Evolutionary conservation across 768 basidiomycete genomes (phyloP).

Genomic region (Symmetrospora coprosmae): DNA sequence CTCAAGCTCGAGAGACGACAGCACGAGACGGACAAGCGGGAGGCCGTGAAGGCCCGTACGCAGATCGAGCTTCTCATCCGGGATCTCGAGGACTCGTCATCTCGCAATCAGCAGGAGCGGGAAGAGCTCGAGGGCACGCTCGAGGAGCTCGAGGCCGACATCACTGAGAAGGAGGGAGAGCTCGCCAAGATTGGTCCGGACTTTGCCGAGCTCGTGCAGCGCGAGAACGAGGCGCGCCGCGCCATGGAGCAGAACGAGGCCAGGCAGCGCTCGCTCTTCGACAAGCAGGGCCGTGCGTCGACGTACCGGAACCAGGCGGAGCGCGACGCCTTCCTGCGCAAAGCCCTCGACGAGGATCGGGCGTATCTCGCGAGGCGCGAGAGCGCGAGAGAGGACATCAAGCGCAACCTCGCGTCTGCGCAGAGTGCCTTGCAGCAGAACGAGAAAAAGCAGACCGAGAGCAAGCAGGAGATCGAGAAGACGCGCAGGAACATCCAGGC

Average conservation of each 20-base stretch:
- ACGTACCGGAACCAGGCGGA: slow-evolving; percentile 71
- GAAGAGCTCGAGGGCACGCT: slow-evolving; percentile 56
- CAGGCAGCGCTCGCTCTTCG: slow-evolving; percentile 57
- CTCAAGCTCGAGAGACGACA: slow-evolving; percentile 57
- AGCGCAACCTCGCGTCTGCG: slow-evolving; percentile 33
- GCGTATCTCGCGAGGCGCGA: slow-evolving; percentile 47
- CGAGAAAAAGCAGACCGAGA: slow-evolving; percentile 42
- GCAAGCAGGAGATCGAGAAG: slow-evolving; percentile 46
- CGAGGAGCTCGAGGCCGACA: slow-evolving; percentile 46
- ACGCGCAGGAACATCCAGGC: slow-evolving; percentile 48
- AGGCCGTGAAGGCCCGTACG: slow-evolving; percentile 67
- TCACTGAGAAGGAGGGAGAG: slow-evolving; percentile 50
- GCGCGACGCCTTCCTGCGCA: slow-evolving; percentile 65
- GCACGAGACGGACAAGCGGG: slow-evolving; percentile 66
- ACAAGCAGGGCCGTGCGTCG: slow-evolving; percentile 75
- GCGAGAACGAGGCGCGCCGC: slow-evolving; percentile 42
- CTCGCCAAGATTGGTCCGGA: slow-evolving; percentile 55
- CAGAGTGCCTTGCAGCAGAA: slow-evolving; percentile 42
- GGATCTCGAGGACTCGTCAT: slow-evolving; percentile 56
- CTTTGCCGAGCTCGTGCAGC: slow-evolving; percentile 49
- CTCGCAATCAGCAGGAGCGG: slow-evolving; percentile 50
- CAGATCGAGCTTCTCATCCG: slow-evolving; percentile 70
- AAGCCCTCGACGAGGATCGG: slow-evolving; percentile 58
- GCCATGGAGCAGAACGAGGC: slow-evolving; percentile 61
- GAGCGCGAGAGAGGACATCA: slow-evolving; percentile 46